Base-by-base conservation (phyloP, 306 rosid species). In the Cicer bijugum region DNA sequence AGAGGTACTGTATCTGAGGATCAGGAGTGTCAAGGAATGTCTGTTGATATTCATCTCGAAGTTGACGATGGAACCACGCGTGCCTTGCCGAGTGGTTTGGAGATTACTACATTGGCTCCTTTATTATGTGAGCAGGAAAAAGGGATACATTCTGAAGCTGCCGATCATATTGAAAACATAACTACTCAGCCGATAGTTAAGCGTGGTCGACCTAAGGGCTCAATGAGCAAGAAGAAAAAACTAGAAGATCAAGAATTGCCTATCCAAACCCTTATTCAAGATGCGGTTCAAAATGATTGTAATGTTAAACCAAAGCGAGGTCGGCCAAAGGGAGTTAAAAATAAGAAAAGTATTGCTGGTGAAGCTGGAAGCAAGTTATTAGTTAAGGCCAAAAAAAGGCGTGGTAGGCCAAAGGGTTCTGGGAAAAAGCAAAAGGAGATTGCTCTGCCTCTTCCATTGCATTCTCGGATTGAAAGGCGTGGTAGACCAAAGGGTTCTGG, bases 301-400 rank as follows among this genome's bases (percentile, higher is more conserved):
- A 39, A 12, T 71, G 43, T 51, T 69, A 71, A 77, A 62, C 55
- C 19, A 8, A 86, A 60, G 80, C 67, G 28, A 1, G 87, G 85
- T 78, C 80, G 80, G 35, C 84, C 87, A 40, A 86, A 78, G 76
- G 84, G 82, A 37, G 45, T 84, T 68, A 63, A 74, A 75, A 85
- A 28, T 72, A 72, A 64, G 78, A 75, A 67, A 45, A 56, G 6
- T 20, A 42, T 42, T 42, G 55, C 35, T 10, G 61, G 58, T 59
- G 47, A 44, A 66, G 53, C 38, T 66, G 52, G 69, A 67, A 79
- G 61, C 44, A 12, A 50, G 6, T 63, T 75, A 19, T 63, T 75
- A 19, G 75, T 47, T 17, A 69, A 17, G 66, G 74, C 69, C 39
- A 33, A 14, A 62, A 78, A 12, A 44, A 53, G 56, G 57, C 51